Evolutionary conservation across 2,329 filamentous ascomycete species (phyloP), one percentile per base, ranked within the genome.

Genomic region (Hypoxylon sp.): DNA sequence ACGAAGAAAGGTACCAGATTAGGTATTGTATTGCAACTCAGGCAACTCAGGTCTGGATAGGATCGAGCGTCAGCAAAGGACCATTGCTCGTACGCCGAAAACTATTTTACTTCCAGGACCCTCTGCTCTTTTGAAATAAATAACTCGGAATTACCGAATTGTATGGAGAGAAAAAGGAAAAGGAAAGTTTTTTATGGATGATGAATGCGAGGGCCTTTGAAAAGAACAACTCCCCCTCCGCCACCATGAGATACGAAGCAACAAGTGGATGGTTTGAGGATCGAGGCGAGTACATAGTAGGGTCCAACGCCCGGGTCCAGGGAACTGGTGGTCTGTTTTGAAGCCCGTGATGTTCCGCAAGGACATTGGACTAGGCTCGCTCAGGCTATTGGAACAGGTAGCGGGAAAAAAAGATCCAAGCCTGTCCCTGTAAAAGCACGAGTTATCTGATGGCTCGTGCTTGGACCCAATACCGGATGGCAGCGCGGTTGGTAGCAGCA

Each of bases 361-460:
- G 19, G 29, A 35, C 19, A 44, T 22, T n/a, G 33, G 29, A 24
- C 52, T 48, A 37, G 39, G 24, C 35, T 19, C 63, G 58, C 54
- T 63, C 59, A 53, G 56, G 52, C 63, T 58, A 62, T 70, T 46
- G 39, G 59, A 59, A 42, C 44, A 61, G 52, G 35, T 44, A 24
- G 33, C 55, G 51, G 37, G 37, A 37, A 44, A 35, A 39, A 65
- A 54, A 37, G 29, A 53, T 47, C 55, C 63, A 53, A 61, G 48
- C 60, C 55, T 11, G 48, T 59, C 60, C 61, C 52, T 62, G 63
- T 55, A 39, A 33, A 51, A 62, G 57, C 57, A 63, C 65, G 54
- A 68, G 50, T 63, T 56, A 31, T 52, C 17, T 52, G 24, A 29
- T 66, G 68, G 68, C 68, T 64, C 51, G 68, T 70, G 68, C 65